Percentiles rank a stretch among this genome's conserved stretches.
Conservation (phyloP, 495 filamentous ascomycete species). For the Aspergillus saccharolyticus region DNA sequence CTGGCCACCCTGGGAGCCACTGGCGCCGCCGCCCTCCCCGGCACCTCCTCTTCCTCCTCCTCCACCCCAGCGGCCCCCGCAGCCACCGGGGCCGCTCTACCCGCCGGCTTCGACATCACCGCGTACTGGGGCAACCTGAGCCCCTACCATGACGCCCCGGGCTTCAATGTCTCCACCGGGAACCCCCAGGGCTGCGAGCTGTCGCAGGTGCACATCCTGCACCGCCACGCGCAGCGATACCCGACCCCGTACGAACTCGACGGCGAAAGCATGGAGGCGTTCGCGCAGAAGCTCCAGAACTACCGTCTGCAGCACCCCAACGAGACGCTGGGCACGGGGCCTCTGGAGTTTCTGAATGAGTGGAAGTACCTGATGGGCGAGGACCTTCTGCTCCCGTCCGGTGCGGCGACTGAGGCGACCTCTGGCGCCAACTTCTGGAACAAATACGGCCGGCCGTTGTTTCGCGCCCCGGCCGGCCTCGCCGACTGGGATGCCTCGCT, state of each 20-base stretch:
- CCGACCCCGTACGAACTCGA: conserved; percentile 37
- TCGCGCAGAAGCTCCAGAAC: conserved; percentile 43
- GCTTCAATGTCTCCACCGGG: conserved; percentile 43
- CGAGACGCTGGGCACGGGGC: conserved; percentile 34
- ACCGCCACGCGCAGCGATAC: conserved; percentile 51
- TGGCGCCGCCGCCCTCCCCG: not conserved
- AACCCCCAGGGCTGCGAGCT: conserved; percentile 48
- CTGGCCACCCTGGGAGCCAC: not conserved
- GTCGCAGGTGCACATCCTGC: conserved; percentile 47
- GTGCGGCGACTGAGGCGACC: conserved; percentile 46
- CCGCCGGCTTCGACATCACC: conserved; percentile 34
- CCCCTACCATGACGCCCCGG: conserved; percentile 38
- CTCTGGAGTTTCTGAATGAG: conserved; percentile 45
- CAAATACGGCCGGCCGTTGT: conserved; percentile 48
- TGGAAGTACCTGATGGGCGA: conserved; percentile 45
- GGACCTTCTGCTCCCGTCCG: conserved; percentile 40
- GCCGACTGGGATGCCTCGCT: conserved; percentile 38
- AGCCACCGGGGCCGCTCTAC: conserved; percentile 27
- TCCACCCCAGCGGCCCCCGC: conserved; percentile 2
- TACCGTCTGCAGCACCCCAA: conserved; percentile 32
- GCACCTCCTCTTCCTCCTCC: not conserved
- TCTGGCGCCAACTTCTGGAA: conserved; percentile 49
- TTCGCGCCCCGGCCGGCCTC: conserved; percentile 38
- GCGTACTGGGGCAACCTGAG: conserved; percentile 44
- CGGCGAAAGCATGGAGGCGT: conserved; percentile 39